Conservation (phyloP, 2,329 filamentous ascomycete species). For the Hypoxylon sp. region DNA sequence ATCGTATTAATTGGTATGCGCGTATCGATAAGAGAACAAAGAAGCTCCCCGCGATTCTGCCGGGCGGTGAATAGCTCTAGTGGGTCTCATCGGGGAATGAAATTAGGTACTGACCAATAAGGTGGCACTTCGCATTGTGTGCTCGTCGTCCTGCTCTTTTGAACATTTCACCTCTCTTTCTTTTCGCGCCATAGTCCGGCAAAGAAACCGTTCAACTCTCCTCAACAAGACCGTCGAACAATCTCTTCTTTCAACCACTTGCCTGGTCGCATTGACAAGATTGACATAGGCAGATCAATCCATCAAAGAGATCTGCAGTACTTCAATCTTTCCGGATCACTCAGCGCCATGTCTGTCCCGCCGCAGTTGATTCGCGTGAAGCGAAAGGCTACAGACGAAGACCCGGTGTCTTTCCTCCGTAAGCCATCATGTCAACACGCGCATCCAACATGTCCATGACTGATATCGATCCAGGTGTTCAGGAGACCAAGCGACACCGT, state of each 20-base stretch:
- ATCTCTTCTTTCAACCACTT: neutral
- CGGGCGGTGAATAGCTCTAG: slow-evolving; percentile 18
- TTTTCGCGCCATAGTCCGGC: neutral
- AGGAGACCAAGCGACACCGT: slow-evolving; percentile 62
- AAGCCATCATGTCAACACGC: slow-evolving; percentile 37
- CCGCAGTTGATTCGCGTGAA: slow-evolving; percentile 68
- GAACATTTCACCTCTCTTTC: neutral
- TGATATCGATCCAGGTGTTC: slow-evolving; percentile 54
- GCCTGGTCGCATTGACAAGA: neutral
- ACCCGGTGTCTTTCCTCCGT: slow-evolving; percentile 65
- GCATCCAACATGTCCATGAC: neutral
- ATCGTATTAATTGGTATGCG: too few relatives aligned
- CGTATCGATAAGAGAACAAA: slow-evolving; percentile 10
- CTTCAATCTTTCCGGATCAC: neutral
- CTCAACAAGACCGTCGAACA: neutral
- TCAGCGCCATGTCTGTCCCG: slow-evolving; percentile 60
- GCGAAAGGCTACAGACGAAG: slow-evolving; percentile 63
- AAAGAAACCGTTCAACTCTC: neutral
- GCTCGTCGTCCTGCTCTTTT: too few relatives aligned
- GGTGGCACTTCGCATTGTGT: too few relatives aligned
- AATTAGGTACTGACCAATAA: too few relatives aligned
- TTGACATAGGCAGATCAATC: neutral
- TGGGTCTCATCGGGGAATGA: too few relatives aligned
- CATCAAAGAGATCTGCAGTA: neutral
- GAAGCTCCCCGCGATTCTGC: slow-evolving; percentile 25